Percentiles rank a stretch among this genome's conserved stretches.
Conservation (phyloP, 2,329 filamentous ascomycete genomes). For the Pseudopithomyces chartarum region DNA sequence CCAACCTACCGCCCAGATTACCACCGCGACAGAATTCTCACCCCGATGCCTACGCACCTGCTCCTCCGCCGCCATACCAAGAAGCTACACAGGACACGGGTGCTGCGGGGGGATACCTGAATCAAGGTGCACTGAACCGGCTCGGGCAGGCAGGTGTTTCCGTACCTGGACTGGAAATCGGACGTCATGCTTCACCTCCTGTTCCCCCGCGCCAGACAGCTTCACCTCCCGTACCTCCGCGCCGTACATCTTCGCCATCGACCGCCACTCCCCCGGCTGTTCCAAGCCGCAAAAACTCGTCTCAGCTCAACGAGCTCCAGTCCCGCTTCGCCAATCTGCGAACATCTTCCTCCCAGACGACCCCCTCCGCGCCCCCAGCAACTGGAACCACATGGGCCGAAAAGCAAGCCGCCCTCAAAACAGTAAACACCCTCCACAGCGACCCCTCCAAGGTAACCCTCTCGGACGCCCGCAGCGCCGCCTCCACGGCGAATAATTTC, state of each 20-base stretch:
- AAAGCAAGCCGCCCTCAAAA: constrained; percentile 65
- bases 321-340: constrained; percentile 62
- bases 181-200: constrained; percentile 46
- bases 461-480: constrained; percentile 62
- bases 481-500: constrained; percentile 69
- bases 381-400: constrained; percentile 68
- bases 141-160: constrained; percentile 76
- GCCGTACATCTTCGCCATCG: constrained; percentile 30
- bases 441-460: constrained; percentile 66
- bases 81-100: constrained; percentile 39
- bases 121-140: constrained; percentile 66
- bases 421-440: constrained; percentile 63
- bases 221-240: constrained; percentile 36
- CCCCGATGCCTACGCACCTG: constrained; percentile 50
- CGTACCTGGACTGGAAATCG: constrained; percentile 79
- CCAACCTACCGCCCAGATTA: constrained; percentile 68
- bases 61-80: constrained; percentile 56
- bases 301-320: constrained; percentile 69
- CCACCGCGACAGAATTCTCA: constrained; percentile 69
- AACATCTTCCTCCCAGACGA: constrained; percentile 28
- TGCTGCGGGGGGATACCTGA: constrained; percentile 50
- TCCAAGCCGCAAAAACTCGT: constrained; percentile 35
- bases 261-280: constrained; percentile 31
- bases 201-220: constrained; percentile 34
- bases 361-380: constrained; percentile 28